Percentiles rank a stretch among this genome's conserved stretches.
These are phyloP conservation scores for Borovskyia barvae DNA, from an alignment of 208 protist genomes.

Conservation along the genomic window DNA sequence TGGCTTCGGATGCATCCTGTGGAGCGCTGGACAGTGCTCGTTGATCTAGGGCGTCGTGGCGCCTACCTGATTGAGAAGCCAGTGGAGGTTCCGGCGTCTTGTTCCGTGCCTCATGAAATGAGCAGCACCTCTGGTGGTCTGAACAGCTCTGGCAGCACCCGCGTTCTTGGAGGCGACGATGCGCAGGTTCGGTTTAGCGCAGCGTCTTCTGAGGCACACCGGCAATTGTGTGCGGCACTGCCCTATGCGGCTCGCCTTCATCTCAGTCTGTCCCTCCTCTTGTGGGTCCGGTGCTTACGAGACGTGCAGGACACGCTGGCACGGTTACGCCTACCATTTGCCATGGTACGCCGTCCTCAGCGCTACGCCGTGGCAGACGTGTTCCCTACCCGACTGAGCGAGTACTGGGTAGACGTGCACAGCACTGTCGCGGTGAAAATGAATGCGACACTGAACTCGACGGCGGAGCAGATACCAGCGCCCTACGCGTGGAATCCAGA, in stretches of 20 bases:
- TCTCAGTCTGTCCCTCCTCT: conserved; percentile 55
- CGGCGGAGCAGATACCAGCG: conserved; percentile 70
- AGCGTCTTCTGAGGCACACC: conserved; percentile 16
- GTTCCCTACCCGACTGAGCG: conserved; percentile 55
- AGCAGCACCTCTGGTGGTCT: too few relatives aligned
- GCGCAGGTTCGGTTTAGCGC: conserved; percentile 27
- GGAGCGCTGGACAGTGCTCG: conserved; percentile 67
- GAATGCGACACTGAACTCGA: conserved; percentile 44
- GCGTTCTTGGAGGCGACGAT: conserved; percentile 10
- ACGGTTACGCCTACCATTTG: conserved; percentile 51
- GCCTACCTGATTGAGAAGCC: conserved; percentile 47
- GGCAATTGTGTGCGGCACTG: conserved; percentile 35
- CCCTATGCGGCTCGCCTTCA: conserved; percentile 61
- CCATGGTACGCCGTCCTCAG: conserved; percentile 30
- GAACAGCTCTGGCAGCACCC: conserved; percentile 4
- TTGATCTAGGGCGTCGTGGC: conserved; percentile 55
- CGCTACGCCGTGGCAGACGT: conserved; percentile 46
- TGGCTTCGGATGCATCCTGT: conserved; percentile 74
- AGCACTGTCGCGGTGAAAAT: conserved; percentile 52
- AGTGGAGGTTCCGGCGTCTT: not conserved
- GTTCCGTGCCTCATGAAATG: not conserved
- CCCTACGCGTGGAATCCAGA: conserved; percentile 78
- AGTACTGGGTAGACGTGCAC: conserved; percentile 62
- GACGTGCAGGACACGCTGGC: conserved; percentile 76
- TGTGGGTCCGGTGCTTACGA: conserved; percentile 60